phyloP scores from a whole-genome alignment of 2,329 filamentous ascomycete species.

The Penicillium thymicola region DNA sequence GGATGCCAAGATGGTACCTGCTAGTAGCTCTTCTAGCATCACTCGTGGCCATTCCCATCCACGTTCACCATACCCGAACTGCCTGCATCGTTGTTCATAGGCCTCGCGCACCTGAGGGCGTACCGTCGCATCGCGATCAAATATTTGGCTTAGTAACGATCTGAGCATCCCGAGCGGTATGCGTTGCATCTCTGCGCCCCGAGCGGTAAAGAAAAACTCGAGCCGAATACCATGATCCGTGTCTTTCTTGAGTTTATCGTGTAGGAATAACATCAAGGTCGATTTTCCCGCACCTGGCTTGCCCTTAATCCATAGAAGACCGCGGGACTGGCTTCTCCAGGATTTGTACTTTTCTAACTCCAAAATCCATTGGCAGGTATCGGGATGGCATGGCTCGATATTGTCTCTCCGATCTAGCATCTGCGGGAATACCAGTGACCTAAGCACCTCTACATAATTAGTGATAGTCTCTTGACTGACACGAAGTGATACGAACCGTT shows the following conservation, averaged over 20 bases:
- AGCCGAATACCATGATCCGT: not conserved
- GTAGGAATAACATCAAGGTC: slow-evolving; percentile 19
- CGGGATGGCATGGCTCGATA: slow-evolving; percentile 1
- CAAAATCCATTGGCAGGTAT: slow-evolving; percentile 17
- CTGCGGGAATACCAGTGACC: slow-evolving; percentile 9
- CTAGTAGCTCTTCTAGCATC: slow-evolving; percentile 3
- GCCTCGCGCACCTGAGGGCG: not conserved
- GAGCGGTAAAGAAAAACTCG: slow-evolving; percentile 19
- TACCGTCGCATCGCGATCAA: not conserved
- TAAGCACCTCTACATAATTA: too few relatives aligned
- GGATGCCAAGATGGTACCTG: too few relatives aligned
- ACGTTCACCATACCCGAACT: not conserved
- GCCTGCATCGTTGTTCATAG: slow-evolving; percentile 1
- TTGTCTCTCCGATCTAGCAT: slow-evolving; percentile 12
- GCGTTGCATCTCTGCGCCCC: slow-evolving; percentile 13
- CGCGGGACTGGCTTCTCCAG: slow-evolving; percentile 2
- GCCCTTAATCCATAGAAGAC: slow-evolving; percentile 21
- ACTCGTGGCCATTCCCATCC: slow-evolving; percentile 3
- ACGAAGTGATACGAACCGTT: too few relatives aligned
- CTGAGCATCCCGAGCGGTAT: slow-evolving; percentile 16
- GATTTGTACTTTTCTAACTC: slow-evolving; percentile 9
- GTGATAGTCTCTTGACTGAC: too few relatives aligned
- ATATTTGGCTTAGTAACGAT: slow-evolving; percentile 15
- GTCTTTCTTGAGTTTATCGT: not conserved
- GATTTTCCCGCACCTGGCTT: slow-evolving; percentile 26